These are phyloP conservation scores for Umbelopsis isabellina DNA, from an alignment of 192 early-diverging fungal genomes.

Conservation along the genomic window DNA sequence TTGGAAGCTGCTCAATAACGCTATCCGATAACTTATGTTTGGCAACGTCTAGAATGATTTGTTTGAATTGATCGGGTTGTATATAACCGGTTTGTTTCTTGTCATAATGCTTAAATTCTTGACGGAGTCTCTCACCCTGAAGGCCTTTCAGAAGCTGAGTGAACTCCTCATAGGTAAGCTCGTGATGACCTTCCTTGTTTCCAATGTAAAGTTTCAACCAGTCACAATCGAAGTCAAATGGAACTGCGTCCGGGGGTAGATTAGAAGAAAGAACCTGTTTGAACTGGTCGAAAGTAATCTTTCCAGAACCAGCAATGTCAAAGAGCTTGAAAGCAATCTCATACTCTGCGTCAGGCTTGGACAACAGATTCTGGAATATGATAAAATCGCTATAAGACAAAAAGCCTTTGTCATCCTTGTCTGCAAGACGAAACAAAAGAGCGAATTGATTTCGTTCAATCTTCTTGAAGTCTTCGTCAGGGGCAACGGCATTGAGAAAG, in stretches of 20 bases:
- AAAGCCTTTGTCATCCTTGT: constrained; percentile 49
- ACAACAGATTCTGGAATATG: constrained; percentile 62
- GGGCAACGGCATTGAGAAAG: constrained; percentile 59
- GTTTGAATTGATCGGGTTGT: constrained; percentile 58
- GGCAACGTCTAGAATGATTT: constrained; percentile 63
- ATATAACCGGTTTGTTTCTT: constrained; percentile 65
- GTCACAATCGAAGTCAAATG: constrained; percentile 73
- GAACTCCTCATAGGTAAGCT: constrained; percentile 71
- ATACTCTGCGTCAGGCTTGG: constrained; percentile 72
- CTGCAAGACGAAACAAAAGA: constrained; percentile 63
- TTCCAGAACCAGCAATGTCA: constrained; percentile 60
- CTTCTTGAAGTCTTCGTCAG: constrained; percentile 59
- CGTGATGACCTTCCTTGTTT: constrained; percentile 51
- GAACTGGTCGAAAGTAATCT: constrained; percentile 70
- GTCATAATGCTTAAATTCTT: constrained; percentile 75
- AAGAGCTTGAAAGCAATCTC: constrained; percentile 73
- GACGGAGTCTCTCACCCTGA: constrained; percentile 68
- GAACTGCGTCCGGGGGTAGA: constrained; percentile 57
- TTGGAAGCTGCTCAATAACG: constrained; percentile 66
- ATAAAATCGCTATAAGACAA: constrained; percentile 65
- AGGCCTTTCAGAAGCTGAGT: constrained; percentile 71
- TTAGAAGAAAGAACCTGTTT: constrained; percentile 60
- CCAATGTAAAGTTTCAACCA: constrained; percentile 75
- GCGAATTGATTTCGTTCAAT: constrained; percentile 59
- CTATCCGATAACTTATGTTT: constrained; percentile 68